Evolutionary conservation across 495 filamentous ascomycete species (phyloP), one percentile per base, ranked within the genome.

Genomic region (Trichoderma orchidacearum): DNA sequence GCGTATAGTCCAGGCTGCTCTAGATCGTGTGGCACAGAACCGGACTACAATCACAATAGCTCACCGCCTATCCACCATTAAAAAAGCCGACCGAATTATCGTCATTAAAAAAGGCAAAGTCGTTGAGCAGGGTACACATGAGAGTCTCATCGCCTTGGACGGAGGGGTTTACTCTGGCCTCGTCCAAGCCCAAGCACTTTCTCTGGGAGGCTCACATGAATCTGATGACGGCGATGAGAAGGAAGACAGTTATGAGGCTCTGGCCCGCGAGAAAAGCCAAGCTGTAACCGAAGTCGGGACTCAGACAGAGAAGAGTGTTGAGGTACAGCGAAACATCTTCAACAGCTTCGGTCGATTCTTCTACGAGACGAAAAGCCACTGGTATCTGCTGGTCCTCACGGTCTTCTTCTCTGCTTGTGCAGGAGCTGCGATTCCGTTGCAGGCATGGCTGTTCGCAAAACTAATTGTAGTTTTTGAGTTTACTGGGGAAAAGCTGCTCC

Each of bases 31-130:
- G 62, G 78, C 85, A 0, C 73, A 79, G 55, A 80, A 79, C 3
- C 79, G 86, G 30, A 94, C 88, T 4, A 90, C 86, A 1, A 84
- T 94, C 55, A 83, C 86, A n/a, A 87, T 94, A 21, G 80, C 81
- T 18, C 87, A 92, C 66, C 72, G 85, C 1, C 67, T 90, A 18
- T 74, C 75, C 15, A 90, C 87, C 31, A 86, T 92, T 56, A 75
- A 78, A 31, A 80, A 83, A 56, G 85, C 85, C 3, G 83, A 90
- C 68, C 70, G 75, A 31, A 92, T 90, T 50, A 80, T 85, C 57
- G 79, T 89, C 56, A 74, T 91, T 54, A 75, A 86, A 34, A 72
- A 70, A 17, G 86, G 56, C 54, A 64, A 52, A 9, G 78, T 88
- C 41, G 72, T 84, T 18, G 86, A 90, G 62, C 60, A 70, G 51